A percentile compares a stretch with the other conserved stretches of the same genome.
Evolutionary conservation across 2,329 filamentous ascomycete species (phyloP).

Genomic region (Xylaria digitata): DNA sequence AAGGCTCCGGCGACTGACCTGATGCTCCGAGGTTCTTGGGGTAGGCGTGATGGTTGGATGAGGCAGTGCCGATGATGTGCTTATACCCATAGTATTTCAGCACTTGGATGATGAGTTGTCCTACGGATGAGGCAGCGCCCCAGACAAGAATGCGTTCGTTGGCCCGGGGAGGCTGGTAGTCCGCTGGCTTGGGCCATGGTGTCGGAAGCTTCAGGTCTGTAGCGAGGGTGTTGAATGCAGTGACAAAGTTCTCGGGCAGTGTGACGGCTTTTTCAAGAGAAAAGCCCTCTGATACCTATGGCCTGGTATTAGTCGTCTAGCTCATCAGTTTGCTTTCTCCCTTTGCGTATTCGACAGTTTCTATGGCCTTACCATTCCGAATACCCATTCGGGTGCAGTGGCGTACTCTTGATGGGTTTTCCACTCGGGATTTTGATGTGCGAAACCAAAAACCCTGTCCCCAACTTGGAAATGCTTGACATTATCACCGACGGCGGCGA

Average conservation of each 20-base stretch:
- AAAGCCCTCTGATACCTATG: constrained; percentile 43
- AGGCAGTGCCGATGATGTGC: constrained; percentile 62
- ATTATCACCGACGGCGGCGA: constrained; percentile 61
- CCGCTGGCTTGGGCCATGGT: constrained; percentile 66
- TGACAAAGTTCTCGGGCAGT: constrained; percentile 68
- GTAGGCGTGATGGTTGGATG: constrained; percentile 57
- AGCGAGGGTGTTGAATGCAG: constrained; percentile 66
- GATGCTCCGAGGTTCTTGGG: constrained; percentile 59
- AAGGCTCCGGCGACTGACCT: too few relatives aligned
- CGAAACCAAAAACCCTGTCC: constrained; percentile 68
- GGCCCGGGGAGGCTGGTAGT: constrained; percentile 52
- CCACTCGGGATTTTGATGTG: constrained; percentile 59
- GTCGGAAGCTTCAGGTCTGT: constrained; percentile 64
- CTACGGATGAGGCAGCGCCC: constrained; percentile 65
- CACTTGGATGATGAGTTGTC: constrained; percentile 62
- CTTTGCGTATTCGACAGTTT: not conserved
- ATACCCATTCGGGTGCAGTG: constrained; percentile 62
- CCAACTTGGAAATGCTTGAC: constrained; percentile 60
- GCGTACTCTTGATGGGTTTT: constrained; percentile 67
- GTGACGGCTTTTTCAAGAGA: constrained; percentile 52
- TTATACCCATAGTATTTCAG: constrained; percentile 64
- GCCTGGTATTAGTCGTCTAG: not conserved
- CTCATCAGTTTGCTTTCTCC: not conserved
- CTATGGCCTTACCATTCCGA: constrained; percentile 53
- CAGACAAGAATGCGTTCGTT: constrained; percentile 60